Evolutionary conservation across 331 rosid species (phyloP).

Genomic region (Acacia concinna): DNA sequence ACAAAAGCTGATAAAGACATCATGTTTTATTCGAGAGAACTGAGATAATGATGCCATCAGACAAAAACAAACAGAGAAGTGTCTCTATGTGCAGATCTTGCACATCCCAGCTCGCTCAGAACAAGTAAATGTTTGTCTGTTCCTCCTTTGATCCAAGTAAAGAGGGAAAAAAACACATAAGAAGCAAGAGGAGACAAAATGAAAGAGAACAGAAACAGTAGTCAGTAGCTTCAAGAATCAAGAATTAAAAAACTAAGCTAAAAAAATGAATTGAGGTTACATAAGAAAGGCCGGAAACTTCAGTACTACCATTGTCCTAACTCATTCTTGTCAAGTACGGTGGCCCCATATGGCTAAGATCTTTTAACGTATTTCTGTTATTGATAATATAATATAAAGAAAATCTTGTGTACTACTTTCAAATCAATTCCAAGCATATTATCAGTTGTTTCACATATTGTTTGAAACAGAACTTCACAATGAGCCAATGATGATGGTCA

Average conservation of each 20-base stretch:
- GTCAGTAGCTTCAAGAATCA: neutral
- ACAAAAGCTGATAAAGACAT: conserved; percentile 28
- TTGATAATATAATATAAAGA: neutral
- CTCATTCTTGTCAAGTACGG: neutral
- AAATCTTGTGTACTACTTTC: neutral
- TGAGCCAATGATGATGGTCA: neutral
- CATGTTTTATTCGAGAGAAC: conserved; percentile 13
- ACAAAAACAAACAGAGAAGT: too few relatives aligned
- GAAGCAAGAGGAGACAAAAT: neutral
- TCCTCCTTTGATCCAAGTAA: neutral
- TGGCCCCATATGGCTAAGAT: neutral
- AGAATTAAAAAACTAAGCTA: neutral
- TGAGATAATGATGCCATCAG: neutral
- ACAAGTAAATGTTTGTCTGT: neutral
- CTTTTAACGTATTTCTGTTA: neutral
- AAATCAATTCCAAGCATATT: neutral
- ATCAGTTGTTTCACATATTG: neutral
- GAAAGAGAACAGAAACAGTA: neutral
- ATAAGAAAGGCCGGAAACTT: neutral
- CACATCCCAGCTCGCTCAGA: neutral
- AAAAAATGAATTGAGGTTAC: neutral
- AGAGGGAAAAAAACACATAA: neutral
- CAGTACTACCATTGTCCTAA: neutral
- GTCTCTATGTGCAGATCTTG: neutral
- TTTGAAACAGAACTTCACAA: neutral